Conservation (phyloP, 2,329 filamentous ascomycete genomes). For the Monilinia aucupariae region DNA sequence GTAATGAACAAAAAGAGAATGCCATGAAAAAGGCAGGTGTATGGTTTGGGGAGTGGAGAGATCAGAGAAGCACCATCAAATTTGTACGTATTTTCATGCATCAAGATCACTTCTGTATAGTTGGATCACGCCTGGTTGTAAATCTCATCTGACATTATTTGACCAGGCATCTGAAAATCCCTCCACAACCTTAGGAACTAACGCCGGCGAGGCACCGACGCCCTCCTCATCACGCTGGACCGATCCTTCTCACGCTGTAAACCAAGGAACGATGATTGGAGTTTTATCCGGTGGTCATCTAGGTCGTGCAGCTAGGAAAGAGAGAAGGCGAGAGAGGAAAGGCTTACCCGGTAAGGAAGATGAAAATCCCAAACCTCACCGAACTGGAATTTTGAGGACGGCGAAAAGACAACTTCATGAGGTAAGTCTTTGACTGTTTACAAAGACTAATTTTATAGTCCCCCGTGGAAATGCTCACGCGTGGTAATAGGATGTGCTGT, state of each 20-base stretch:
- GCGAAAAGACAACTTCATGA: conserved; percentile 15
- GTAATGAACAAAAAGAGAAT: conserved; percentile 28
- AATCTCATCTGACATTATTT: background rate
- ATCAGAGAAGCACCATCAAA: conserved; percentile 37
- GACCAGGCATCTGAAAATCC: conserved; percentile 36
- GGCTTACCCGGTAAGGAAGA: conserved; percentile 5
- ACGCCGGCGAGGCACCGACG: conserved; percentile 27
- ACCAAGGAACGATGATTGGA: conserved; percentile 42
- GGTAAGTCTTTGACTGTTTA: conserved; percentile 18
- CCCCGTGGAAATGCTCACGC: conserved; percentile 3
- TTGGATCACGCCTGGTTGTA: background rate
- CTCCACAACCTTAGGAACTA: conserved; percentile 35
- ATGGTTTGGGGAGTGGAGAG: conserved; percentile 29
- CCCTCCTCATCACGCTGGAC: conserved; percentile 46
- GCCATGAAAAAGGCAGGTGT: conserved; percentile 38
- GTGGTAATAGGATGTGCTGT: conserved; percentile 43
- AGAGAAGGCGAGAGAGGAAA: conserved; percentile 2
- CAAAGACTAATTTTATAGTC: background rate
- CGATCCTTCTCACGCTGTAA: conserved; percentile 48
- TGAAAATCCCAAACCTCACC: background rate
- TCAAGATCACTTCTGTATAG: background rate
- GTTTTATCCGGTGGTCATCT: conserved; percentile 42
- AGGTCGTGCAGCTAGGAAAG: conserved; percentile 24
- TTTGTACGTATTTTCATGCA: conserved; percentile 21
- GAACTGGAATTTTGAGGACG: conserved; percentile 15